Evolutionary conservation across 2,329 filamentous ascomycete genomes (phyloP).

Genomic region (Xylariaceae sp.): DNA sequence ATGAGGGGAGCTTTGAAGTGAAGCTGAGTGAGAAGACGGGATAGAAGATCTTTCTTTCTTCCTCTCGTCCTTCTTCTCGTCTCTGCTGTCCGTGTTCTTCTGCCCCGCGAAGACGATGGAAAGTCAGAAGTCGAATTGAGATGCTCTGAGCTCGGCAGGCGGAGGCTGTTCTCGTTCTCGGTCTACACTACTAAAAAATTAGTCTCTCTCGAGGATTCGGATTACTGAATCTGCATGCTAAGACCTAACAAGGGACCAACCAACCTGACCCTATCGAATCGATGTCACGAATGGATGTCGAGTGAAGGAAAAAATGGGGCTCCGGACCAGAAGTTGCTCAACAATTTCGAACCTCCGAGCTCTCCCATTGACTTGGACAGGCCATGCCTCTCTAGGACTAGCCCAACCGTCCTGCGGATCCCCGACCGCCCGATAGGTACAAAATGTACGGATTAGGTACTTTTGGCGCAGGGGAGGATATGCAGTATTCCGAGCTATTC

Average conservation of each 20-base stretch:
- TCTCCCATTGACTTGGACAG: background rate
- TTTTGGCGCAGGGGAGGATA: too few relatives aligned
- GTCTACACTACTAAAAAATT: background rate
- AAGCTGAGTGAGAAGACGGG: background rate
- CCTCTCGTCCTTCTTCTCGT: background rate
- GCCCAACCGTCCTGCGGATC: conserved; percentile 16
- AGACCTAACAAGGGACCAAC: too few relatives aligned
- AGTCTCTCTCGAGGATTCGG: background rate
- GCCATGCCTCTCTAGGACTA: conserved; percentile 11
- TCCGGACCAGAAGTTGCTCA: conserved; percentile 20
- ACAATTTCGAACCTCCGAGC: conserved; percentile 17
- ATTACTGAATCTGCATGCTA: background rate
- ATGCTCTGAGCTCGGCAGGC: conserved; percentile 12
- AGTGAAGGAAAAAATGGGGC: conserved; percentile 18
- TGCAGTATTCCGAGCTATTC: too few relatives aligned
- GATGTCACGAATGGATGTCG: background rate
- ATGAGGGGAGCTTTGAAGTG: background rate
- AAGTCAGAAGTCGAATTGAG: background rate
- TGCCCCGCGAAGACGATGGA: background rate
- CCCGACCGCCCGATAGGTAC: conserved; percentile 4
- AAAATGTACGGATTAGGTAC: background rate
- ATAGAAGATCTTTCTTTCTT: background rate
- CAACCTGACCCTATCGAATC: background rate
- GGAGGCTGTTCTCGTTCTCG: conserved; percentile 8
- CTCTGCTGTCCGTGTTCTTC: background rate